Evolutionary conservation across 2,329 filamentous ascomycete genomes (phyloP).

Genomic region (Truncatella angustata): DNA sequence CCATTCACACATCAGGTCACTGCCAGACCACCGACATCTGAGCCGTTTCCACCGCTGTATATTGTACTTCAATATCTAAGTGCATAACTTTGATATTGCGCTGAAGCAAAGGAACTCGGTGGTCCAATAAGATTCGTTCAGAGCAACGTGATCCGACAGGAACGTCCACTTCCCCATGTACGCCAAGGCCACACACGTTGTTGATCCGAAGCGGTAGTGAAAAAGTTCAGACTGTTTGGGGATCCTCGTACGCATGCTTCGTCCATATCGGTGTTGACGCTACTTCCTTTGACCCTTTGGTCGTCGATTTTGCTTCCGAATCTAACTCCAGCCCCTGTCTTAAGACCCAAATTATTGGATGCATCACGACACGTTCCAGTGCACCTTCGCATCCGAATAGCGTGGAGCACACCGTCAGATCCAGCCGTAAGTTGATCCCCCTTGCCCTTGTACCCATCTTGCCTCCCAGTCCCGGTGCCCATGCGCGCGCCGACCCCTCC

Average conservation of each 20-base stretch:
- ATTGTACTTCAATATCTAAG: slow-evolving; percentile 39
- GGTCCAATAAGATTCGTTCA: slow-evolving; percentile 35
- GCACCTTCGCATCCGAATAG: slow-evolving; percentile 6
- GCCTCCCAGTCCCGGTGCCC: slow-evolving; percentile 27
- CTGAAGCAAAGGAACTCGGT: slow-evolving; percentile 29
- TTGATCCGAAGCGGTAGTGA: slow-evolving; percentile 23
- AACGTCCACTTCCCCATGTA: slow-evolving; percentile 34
- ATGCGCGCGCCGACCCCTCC: slow-evolving; percentile 34
- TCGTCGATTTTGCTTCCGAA: slow-evolving; percentile 31
- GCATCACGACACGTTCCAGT: slow-evolving; percentile 19
- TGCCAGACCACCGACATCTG: slow-evolving; percentile 15
- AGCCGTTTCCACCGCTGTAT: slow-evolving; percentile 36
- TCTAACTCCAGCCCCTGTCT: slow-evolving; percentile 27
- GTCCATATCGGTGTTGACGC: slow-evolving; percentile 32
- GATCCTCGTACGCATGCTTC: slow-evolving; percentile 19
- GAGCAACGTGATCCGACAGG: slow-evolving; percentile 27
- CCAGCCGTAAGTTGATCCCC: slow-evolving; percentile 28
- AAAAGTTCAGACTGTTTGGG: neutral
- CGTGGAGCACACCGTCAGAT: slow-evolving; percentile 17
- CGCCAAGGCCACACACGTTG: slow-evolving; percentile 37
- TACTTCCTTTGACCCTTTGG: slow-evolving; percentile 37
- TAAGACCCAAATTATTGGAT: slow-evolving; percentile 29
- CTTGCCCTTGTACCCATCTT: slow-evolving; percentile 31
- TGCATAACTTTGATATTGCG: slow-evolving; percentile 40
- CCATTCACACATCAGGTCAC: slow-evolving; percentile 12